These are phyloP conservation scores for Coprinopsis strossmayeri DNA, from an alignment of 768 basidiomycete species.

Conservation along the genomic window DNA sequence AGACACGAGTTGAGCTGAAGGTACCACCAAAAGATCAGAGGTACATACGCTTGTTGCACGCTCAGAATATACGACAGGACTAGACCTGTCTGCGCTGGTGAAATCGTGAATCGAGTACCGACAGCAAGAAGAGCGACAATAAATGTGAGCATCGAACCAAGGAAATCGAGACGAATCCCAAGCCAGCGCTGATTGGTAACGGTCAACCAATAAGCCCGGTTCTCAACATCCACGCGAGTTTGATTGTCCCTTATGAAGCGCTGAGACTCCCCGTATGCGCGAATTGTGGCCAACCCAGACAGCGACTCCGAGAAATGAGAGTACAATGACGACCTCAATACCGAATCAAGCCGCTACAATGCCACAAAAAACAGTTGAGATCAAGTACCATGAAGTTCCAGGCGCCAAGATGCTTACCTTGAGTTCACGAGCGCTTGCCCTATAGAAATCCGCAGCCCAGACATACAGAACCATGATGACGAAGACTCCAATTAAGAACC, in stretches of 20 bases:
- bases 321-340: constrained; percentile 83
- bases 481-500: constrained; percentile 75
- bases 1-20: not conserved
- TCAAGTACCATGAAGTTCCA: too few species aligned
- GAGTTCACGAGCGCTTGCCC: constrained; percentile 78
- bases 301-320: constrained; percentile 91
- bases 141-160: constrained; percentile 68
- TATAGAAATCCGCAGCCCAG: constrained; percentile 77
- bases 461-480: constrained; percentile 55
- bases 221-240: constrained; percentile 75
- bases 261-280: constrained; percentile 75
- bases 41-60: constrained; percentile 60
- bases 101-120: constrained; percentile 64
- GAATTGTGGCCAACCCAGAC: constrained; percentile 80
- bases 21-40: not conserved
- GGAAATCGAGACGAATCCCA: constrained; percentile 81
- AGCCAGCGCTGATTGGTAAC: constrained; percentile 89
- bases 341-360: constrained; percentile 61
- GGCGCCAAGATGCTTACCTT: constrained; percentile 65
- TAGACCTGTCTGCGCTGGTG: constrained; percentile 73
- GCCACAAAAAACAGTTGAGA: too few species aligned
- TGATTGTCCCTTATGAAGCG: constrained; percentile 76
- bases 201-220: constrained; percentile 85
- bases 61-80: constrained; percentile 74
- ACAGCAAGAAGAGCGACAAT: constrained; percentile 77